Evolutionary conservation across 2,329 filamentous ascomycete genomes (phyloP).

Genomic region (Pseudopithomyces chartarum): DNA sequence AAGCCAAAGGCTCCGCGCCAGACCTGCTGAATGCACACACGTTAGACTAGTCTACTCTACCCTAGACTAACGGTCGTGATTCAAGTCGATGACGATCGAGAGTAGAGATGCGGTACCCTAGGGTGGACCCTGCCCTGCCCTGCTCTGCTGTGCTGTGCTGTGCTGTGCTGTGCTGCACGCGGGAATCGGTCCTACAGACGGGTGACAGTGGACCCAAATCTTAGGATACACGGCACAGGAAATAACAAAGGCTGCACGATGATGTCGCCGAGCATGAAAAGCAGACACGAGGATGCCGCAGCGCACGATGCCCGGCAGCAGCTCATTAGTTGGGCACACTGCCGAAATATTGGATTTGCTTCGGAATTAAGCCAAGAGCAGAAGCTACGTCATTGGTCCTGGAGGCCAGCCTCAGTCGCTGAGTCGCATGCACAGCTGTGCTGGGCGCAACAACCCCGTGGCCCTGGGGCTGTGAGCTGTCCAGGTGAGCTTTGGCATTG

Average conservation of each 20-base stretch:
- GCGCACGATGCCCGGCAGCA: neutral
- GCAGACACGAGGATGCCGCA: neutral
- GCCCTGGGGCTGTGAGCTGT: neutral
- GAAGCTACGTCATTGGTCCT: conserved; percentile 31
- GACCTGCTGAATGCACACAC: neutral
- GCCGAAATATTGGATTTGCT: conserved; percentile 7
- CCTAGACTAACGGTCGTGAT: neutral
- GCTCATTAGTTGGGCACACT: neutral
- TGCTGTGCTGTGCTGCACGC: no score
- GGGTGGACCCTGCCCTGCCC: conserved; percentile 1
- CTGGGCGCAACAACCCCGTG: neutral
- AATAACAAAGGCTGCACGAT: conserved; percentile 13
- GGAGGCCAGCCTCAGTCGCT: neutral
- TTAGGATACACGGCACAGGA: neutral
- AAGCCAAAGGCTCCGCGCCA: no score
- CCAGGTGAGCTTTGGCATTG: neutral
- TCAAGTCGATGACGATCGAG: neutral
- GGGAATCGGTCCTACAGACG: neutral
- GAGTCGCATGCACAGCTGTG: neutral
- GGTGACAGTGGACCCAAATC: conserved; percentile 1
- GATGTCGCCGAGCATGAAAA: conserved; percentile 16
- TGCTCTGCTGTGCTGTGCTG: no score
- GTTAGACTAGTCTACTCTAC: no score
- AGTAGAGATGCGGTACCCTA: neutral
- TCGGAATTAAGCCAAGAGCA: neutral